Evolutionary conservation across 768 basidiomycete genomes (phyloP).

Genomic region (Amanita rimosa): DNA sequence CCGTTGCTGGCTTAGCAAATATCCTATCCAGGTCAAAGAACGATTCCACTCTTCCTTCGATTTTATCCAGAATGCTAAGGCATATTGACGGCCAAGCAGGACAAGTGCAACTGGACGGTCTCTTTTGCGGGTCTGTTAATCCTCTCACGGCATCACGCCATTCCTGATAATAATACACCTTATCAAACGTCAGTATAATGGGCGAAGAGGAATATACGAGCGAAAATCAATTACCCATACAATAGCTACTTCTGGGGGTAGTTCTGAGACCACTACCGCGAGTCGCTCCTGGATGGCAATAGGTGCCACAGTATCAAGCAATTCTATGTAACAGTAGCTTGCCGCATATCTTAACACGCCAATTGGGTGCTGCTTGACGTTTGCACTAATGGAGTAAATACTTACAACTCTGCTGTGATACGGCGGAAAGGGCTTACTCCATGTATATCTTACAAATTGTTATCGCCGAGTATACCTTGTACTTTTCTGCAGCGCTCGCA

Average conservation of each 20-base stretch:
- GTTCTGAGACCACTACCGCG: neutral
- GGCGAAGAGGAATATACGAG: neutral
- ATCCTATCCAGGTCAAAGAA: no score
- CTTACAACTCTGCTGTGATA: neutral
- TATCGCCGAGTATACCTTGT: slow-evolving; percentile 1
- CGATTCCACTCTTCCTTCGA: neutral
- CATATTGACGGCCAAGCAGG: neutral
- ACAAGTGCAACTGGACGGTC: neutral
- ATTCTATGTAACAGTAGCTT: slow-evolving; percentile 1
- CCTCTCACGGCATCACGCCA: neutral
- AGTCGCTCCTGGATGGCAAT: neutral
- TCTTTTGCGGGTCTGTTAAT: neutral
- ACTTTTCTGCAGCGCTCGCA: slow-evolving; percentile 7
- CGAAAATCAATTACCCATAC: neutral
- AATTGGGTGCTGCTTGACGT: neutral
- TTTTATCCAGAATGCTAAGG: neutral
- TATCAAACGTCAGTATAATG: neutral
- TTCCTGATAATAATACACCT: neutral
- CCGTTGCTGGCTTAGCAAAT: no score
- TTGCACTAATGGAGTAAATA: neutral
- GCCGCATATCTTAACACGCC: slow-evolving; percentile 3
- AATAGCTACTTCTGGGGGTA: neutral
- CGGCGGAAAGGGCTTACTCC: neutral
- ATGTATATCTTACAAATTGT: slow-evolving; percentile 2
- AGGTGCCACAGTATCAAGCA: neutral